Evolutionary conservation across 2,329 filamentous ascomycete genomes (phyloP).

Genomic region (Penicillium capsulatum): DNA sequence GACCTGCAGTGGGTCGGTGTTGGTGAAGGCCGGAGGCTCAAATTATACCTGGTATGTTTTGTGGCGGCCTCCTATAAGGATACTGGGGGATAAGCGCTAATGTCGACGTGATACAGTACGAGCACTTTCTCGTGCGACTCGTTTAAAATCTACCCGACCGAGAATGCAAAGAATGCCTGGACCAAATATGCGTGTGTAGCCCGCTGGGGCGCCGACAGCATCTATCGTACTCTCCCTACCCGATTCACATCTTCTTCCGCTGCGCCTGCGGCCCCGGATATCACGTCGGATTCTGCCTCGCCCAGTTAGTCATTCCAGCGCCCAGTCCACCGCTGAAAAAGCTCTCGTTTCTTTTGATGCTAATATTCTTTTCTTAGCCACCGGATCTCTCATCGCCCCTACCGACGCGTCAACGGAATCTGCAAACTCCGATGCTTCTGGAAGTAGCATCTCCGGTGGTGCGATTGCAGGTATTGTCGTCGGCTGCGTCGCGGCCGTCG

Average conservation of each 20-base stretch:
- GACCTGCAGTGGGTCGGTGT: conserved; percentile 3
- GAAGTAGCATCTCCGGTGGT: conserved; percentile 1
- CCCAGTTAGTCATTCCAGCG: too few relatives aligned
- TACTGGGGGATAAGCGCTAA: too few relatives aligned
- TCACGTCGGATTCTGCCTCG: too few relatives aligned
- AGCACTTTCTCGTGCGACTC: conserved; percentile 4
- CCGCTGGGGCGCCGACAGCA: conserved; percentile 10
- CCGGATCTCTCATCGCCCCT: background rate
- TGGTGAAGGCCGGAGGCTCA: conserved; percentile 1
- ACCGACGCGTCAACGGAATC: background rate
- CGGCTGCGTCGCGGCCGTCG: conserved; percentile 1
- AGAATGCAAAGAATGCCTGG: conserved; percentile 1
- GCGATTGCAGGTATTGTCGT: conserved; percentile 9
- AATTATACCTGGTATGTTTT: conserved; percentile 8
- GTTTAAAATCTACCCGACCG: conserved; percentile 9
- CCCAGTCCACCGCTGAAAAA: background rate
- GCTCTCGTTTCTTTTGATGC: background rate
- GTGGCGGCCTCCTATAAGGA: background rate
- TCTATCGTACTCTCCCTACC: conserved; percentile 11
- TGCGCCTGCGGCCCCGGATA: background rate
- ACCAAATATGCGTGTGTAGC: conserved; percentile 6
- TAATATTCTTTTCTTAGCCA: background rate
- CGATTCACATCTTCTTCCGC: conserved; percentile 5
- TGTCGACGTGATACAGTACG: background rate
- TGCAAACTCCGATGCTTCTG: background rate